These are phyloP conservation scores for Marasmius tenuissimus DNA, from an alignment of 1,284 basidiomycete genomes.

Conservation along the genomic window DNA sequence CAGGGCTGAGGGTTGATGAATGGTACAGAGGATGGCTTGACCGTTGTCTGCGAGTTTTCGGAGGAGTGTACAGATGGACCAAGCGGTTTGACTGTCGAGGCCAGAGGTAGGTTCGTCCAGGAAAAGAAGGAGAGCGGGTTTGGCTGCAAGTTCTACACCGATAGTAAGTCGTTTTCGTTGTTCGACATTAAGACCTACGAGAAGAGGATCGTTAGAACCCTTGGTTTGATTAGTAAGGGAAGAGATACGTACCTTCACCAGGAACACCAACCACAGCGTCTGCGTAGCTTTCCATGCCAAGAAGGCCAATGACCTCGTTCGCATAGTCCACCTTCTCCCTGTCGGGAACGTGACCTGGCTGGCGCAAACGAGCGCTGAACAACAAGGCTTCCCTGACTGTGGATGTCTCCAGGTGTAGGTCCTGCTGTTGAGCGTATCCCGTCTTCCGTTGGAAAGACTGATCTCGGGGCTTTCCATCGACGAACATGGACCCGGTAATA, in stretches of 20 bases:
- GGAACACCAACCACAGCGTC: constrained; percentile 68
- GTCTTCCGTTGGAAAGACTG: constrained; percentile 59
- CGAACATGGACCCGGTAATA: constrained; percentile 62
- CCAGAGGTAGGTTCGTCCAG: constrained; percentile 67
- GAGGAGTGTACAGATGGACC: constrained; percentile 33
- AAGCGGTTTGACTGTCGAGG: constrained; percentile 71
- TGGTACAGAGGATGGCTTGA: constrained; percentile 56
- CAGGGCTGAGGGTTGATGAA: constrained; percentile 63
- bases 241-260: constrained; percentile 55
- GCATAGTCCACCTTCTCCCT: constrained; percentile 68
- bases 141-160: constrained; percentile 25
- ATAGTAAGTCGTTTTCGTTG: constrained; percentile 64
- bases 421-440: constrained; percentile 65
- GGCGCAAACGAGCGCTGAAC: constrained; percentile 68
- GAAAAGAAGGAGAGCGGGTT: constrained; percentile 62
- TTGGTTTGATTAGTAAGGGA: no score
- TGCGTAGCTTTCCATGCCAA: constrained; percentile 62
- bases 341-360: constrained; percentile 52
- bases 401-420: constrained; percentile 52
- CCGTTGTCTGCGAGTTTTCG: constrained; percentile 63
- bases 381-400: constrained; percentile 70
- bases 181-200: constrained; percentile 38
- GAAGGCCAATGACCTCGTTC: constrained; percentile 66
- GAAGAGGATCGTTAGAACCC: no score
- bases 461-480: constrained; percentile 61